Conservation (phyloP, 169 alveolate genomes). For the Babesia ovis region DNA sequence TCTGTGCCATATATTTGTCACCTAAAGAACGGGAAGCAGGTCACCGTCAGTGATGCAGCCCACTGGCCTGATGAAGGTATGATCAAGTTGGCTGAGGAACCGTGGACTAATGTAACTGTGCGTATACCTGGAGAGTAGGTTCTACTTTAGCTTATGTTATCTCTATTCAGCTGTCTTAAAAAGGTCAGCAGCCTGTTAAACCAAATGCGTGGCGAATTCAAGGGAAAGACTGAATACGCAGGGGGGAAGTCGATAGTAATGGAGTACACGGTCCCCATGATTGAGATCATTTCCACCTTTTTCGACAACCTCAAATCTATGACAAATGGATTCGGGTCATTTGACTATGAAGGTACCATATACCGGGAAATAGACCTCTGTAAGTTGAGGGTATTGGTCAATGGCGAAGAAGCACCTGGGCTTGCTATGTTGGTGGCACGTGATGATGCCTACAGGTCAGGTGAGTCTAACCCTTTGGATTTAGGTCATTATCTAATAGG, state of each 20-base stretch:
- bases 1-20: conserved; percentile 75
- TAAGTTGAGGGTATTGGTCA: conserved; percentile 78
- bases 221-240: conserved; percentile 58
- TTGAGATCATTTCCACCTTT: conserved; percentile 90
- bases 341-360: conserved; percentile 84
- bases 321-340: conserved; percentile 87
- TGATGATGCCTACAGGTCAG: conserved; percentile 74
- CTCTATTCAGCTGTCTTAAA: conserved; percentile 28
- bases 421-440: conserved; percentile 82
- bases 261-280: conserved; percentile 84
- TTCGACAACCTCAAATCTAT: conserved; percentile 87
- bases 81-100: conserved; percentile 55
- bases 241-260: conserved; percentile 70
- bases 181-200: conserved; percentile 36
- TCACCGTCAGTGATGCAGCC: conserved; percentile 60
- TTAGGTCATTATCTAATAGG: conserved; percentile 33
- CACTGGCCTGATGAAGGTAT: conserved; percentile 65
- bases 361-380: conserved; percentile 79
- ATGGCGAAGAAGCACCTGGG: conserved; percentile 88
- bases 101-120: conserved; percentile 67
- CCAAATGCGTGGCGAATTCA: conserved; percentile 69
- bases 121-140: conserved; percentile 62
- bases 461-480: background rate
- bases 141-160: background rate
- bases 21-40: conserved; percentile 35